These are phyloP conservation scores for Geotrichum phurueaensis DNA, from an alignment of 1,139 yeast species.

Conservation along the genomic window DNA sequence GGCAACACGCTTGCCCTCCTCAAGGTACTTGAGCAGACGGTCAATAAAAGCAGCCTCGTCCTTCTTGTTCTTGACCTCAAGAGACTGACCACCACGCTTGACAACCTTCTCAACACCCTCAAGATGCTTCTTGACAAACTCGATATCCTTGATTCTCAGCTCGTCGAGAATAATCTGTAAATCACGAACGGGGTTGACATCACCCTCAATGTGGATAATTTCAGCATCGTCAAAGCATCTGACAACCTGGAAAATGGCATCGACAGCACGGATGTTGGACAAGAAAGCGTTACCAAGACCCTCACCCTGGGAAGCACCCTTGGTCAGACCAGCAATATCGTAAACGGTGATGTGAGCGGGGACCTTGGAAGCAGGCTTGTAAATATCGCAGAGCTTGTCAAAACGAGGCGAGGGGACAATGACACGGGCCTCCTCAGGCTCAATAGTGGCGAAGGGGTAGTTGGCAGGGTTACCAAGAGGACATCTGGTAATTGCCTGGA, in stretches of 20 bases:
- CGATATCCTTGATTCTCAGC: slow-evolving; percentile 93
- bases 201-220: slow-evolving; percentile 96
- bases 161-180: slow-evolving; percentile 88
- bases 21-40: slow-evolving; percentile 66
- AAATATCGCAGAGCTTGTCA: slow-evolving; percentile 63
- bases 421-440: slow-evolving; percentile 97
- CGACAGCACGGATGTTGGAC: slow-evolving; percentile 96
- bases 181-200: slow-evolving; percentile 93
- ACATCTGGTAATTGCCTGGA: slow-evolving; percentile 72
- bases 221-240: slow-evolving; percentile 98
- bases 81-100: slow-evolving; percentile 85
- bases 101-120: slow-evolving; percentile 83
- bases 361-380: slow-evolving; percentile 79
- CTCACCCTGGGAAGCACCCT: slow-evolving; percentile 97
- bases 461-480: slow-evolving; percentile 98
- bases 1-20: slow-evolving; percentile 84
- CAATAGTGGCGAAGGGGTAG: slow-evolving; percentile 97
- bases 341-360: slow-evolving; percentile 92
- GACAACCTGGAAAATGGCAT: slow-evolving; percentile 95
- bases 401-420: slow-evolving; percentile 91
- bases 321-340: slow-evolving; percentile 97
- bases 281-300: slow-evolving; percentile 97
- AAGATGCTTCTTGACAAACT: slow-evolving; percentile 84
- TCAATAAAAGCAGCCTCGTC: slow-evolving; percentile 83
- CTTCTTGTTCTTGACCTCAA: slow-evolving; percentile 90